These are phyloP conservation scores for Magnolia sinica DNA, from an alignment of 164 flowering plant genomes.

Conservation along the genomic window DNA sequence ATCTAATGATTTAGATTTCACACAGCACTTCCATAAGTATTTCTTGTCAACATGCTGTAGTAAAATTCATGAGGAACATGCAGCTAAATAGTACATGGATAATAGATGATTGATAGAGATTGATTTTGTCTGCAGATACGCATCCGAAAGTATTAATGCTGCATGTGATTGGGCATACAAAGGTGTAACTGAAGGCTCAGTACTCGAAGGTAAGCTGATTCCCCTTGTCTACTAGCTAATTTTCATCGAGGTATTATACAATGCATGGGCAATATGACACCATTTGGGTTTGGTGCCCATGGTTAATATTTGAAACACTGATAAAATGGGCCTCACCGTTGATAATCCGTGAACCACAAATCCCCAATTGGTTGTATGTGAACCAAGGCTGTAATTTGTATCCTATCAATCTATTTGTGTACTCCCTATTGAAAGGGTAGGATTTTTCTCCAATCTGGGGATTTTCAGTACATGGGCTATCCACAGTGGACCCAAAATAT, in stretches of 20 bases:
- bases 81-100: background rate
- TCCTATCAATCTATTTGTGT: no score
- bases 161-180: slow-evolving; percentile 69
- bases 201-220: slow-evolving; percentile 50
- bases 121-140: slow-evolving; percentile 60
- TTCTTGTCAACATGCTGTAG: no score
- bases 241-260: background rate
- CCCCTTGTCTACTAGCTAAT: background rate
- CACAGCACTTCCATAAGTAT: no score
- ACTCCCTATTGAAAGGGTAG: no score
- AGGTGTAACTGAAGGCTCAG: slow-evolving; percentile 58
- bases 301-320: no score
- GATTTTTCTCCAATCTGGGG: no score
- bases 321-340: no score
- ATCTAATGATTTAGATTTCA: no score
- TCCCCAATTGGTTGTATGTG: no score
- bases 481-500: background rate
- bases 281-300: no score
- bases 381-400: background rate
- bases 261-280: background rate
- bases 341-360: no score
- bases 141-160: slow-evolving; percentile 72
- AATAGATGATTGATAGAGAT: background rate
- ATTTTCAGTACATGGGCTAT: background rate
- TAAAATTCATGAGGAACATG: no score